These are phyloP conservation scores for Trametes gibbosa DNA, from an alignment of 768 basidiomycete genomes.

Conservation along the genomic window DNA sequence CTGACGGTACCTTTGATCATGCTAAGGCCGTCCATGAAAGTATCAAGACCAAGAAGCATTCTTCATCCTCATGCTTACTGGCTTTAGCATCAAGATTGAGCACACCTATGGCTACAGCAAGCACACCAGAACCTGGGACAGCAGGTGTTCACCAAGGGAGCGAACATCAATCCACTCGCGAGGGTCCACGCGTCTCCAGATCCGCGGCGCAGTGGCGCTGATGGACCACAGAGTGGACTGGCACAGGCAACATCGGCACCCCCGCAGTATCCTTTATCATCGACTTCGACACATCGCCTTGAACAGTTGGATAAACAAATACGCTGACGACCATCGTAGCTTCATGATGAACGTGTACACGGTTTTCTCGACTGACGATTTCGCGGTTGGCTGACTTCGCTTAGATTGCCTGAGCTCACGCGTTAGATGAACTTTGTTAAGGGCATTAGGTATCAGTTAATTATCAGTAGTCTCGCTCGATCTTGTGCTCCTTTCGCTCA, in stretches of 20 bases:
- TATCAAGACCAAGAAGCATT: constrained; percentile 18
- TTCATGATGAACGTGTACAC: no score
- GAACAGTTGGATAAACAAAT: no score
- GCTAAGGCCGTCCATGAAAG: constrained; percentile 12
- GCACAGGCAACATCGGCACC: constrained; percentile 43
- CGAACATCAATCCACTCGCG: not conserved
- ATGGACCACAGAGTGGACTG: constrained; percentile 35
- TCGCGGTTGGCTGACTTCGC: no score
- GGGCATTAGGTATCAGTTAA: no score
- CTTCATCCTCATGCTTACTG: not conserved
- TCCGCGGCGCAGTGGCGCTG: not conserved
- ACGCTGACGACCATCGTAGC: no score
- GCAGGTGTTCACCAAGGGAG: constrained; percentile 13
- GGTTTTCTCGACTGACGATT: no score
- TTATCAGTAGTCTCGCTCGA: no score
- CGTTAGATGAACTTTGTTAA: no score
- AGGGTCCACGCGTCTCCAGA: constrained; percentile 1
- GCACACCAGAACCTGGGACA: constrained; percentile 22
- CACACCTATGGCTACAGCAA: constrained; percentile 19
- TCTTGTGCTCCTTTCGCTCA: no score
- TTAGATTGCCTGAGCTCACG: no score
- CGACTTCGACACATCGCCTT: constrained; percentile 19
- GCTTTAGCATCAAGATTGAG: not conserved
- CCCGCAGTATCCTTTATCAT: constrained; percentile 32
- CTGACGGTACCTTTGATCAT: constrained; percentile 20